Evolutionary conservation across 176 grass and related monocot genomes (phyloP).

Genomic region (Paspalum notatum): DNA sequence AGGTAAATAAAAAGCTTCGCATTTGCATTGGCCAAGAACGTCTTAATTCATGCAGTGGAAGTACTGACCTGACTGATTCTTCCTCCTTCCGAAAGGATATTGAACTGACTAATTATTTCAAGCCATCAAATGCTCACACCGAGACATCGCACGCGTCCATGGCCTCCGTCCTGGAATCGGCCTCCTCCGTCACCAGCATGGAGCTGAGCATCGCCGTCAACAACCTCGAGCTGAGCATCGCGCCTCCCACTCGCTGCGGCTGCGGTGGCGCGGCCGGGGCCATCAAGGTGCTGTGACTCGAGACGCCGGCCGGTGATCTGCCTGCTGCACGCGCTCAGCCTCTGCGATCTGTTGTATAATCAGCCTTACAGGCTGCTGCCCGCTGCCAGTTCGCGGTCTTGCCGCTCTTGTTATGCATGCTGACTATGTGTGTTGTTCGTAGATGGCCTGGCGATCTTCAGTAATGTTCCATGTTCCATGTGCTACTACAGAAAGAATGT

Average conservation of each 20-base stretch:
- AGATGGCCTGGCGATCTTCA: slow-evolving; percentile 14
- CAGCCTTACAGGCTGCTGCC: slow-evolving; percentile 17
- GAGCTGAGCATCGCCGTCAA: slow-evolving; percentile 66
- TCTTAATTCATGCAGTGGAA: background rate
- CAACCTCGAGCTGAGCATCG: slow-evolving; percentile 82
- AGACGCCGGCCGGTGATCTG: background rate
- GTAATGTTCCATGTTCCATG: slow-evolving; percentile 14
- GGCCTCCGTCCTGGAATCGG: slow-evolving; percentile 35
- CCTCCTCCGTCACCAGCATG: slow-evolving; percentile 45
- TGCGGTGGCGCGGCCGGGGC: slow-evolving; percentile 26
- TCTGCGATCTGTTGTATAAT: background rate
- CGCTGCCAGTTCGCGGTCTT: background rate
- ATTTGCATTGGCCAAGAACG: background rate
- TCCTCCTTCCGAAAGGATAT: slow-evolving; percentile 26
- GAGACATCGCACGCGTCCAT: slow-evolving; percentile 43
- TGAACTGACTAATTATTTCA: background rate
- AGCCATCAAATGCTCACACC: background rate
- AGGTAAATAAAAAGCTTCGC: slow-evolving; percentile 12
- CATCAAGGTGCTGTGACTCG: slow-evolving; percentile 67
- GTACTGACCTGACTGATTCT: background rate
- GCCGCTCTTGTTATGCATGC: background rate
- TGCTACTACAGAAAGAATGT: slow-evolving; percentile 28
- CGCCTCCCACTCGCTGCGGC: slow-evolving; percentile 39
- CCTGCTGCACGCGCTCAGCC: background rate
- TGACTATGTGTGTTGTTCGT: slow-evolving; percentile 24